Base-by-base conservation (phyloP, 2,329 filamentous ascomycete species). In the Alternaria longipes region DNA sequence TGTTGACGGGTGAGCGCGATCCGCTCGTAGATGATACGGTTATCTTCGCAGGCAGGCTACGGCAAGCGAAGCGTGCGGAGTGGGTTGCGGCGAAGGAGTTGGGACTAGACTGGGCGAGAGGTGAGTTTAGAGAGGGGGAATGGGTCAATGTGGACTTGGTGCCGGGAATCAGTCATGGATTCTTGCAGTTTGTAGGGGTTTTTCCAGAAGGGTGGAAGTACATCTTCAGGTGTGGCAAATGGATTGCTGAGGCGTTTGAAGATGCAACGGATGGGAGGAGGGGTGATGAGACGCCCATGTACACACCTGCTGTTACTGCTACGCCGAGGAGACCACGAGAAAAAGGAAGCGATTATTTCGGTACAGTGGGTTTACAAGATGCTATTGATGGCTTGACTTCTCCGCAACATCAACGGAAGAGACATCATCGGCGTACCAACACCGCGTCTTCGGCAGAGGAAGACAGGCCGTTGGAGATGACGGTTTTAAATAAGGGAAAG, bases 11-110 rank as follows among this genome's bases (percentile, higher is more conserved):
- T 51, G 95, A 99, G 81, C 90, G 94, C 30, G 95, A 99, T 75
- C 95, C 95, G 0, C 82, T 99, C 0, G 95, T 98, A 0, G 95
- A 99, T 74, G 95, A 99, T 77, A 99, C 95, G 0, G 93, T 97
- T 49, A 94, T 99, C 63, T 97, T 99, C 73, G 94, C 95, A 0
- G 95, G 94, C 0, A 84, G 94, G 0, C 79, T 99, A n/a, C 85
- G 93, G 7, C 88, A 94, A 63, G 92, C 93, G 2, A 97, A 90
- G 67, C 77, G 86, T 4, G 84, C 86, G 63, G 80, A 84, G 52
- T 83, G 87, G 79, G 78, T 80, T 2, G 84, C 86, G 46, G 82
- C 84, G 4, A 83, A 85, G 63, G 87, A 89, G 38, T 73, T 83
- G 47, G 86, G 81, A n/a, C 82, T 85, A 56, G 82, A 81, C 74